Percentiles rank a stretch among this genome's conserved stretches.
Conservation (phyloP, 345 rosid genomes). For the Ricinus communis region DNA sequence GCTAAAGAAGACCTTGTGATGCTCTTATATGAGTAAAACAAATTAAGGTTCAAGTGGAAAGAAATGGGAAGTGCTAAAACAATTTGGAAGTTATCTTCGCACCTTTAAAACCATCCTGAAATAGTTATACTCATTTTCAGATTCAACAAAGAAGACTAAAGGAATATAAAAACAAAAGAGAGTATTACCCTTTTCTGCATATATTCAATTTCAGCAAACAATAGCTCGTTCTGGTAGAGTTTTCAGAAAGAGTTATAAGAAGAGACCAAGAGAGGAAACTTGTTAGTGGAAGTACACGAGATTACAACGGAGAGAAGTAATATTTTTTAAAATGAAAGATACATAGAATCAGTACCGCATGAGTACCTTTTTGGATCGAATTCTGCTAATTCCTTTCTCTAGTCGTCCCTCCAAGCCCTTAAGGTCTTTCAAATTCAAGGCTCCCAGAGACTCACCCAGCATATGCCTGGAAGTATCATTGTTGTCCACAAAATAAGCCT, state of each 20-base stretch:
- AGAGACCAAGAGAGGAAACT: neutral
- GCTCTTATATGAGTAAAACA: no score
- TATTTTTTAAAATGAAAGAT: no score
- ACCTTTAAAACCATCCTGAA: no score
- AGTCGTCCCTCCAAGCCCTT: conserved; percentile 62
- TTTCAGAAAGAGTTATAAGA: neutral
- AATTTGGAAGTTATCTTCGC: no score
- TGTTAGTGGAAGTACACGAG: conserved; percentile 8
- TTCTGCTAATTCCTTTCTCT: conserved; percentile 77
- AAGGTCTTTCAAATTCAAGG: conserved; percentile 54
- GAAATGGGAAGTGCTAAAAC: no score
- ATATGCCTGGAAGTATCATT: conserved; percentile 50
- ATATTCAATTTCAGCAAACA: conserved; percentile 85
- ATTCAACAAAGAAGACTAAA: no score
- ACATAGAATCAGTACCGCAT: no score
- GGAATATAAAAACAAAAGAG: no score
- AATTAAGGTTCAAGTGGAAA: no score
- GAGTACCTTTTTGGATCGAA: conserved; percentile 85
- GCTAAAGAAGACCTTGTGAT: no score
- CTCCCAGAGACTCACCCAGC: conserved; percentile 72
- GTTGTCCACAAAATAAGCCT: neutral
- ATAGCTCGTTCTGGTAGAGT: conserved; percentile 65
- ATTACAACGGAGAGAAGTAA: neutral
- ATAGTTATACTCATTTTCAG: no score
- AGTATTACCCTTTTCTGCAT: conserved; percentile 68